These are phyloP conservation scores for Morella rubra DNA, from an alignment of 306 rosid genomes.

Conservation along the genomic window DNA sequence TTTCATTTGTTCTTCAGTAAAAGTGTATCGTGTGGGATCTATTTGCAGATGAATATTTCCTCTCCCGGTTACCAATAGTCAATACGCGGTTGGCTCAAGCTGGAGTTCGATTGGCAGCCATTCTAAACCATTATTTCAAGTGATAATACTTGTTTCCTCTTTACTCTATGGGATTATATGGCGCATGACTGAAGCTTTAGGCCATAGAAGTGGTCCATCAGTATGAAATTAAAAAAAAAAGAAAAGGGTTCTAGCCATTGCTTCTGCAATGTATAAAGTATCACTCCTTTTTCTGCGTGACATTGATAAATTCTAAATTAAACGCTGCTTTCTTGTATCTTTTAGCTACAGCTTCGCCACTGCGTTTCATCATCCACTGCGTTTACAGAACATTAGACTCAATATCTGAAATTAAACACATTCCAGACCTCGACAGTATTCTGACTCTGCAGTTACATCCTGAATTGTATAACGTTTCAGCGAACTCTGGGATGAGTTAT, in stretches of 20 bases:
- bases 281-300: not conserved
- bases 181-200: not conserved
- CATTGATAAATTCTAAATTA: not conserved
- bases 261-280: not conserved
- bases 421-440: not conserved
- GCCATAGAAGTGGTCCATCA: not conserved
- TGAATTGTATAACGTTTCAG: not conserved
- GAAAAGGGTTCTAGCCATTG: not conserved
- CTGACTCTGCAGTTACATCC: not conserved
- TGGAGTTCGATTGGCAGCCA: slow-evolving; percentile 84
- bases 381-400: not conserved
- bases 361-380: not conserved
- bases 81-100: slow-evolving; percentile 73
- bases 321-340: not conserved
- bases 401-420: not conserved
- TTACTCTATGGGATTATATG: not conserved
- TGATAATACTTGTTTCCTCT: slow-evolving; percentile 2
- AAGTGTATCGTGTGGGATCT: not conserved
- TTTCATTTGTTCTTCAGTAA: not conserved
- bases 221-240: not conserved
- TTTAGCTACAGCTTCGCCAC: not conserved
- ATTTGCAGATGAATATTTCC: slow-evolving; percentile 70
- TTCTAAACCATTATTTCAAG: slow-evolving; percentile 56
- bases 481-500: too few species aligned
- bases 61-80: slow-evolving; percentile 61